Base-by-base conservation (phyloP, 2,329 filamentous ascomycete genomes). In the Catunica adiposa region DNA sequence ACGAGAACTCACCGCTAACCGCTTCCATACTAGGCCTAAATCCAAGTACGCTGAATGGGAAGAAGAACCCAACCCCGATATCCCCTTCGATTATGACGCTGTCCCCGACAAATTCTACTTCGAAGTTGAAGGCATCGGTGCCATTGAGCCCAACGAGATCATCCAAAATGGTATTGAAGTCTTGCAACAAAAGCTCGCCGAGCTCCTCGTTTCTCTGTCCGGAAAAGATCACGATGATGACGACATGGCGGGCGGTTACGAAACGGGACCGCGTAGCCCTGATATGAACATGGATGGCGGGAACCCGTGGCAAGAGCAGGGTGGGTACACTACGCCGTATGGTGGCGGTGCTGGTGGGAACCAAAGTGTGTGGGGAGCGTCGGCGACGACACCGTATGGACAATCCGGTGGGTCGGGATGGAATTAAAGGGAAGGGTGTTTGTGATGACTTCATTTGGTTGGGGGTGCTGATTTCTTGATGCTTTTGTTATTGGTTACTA, bases 81-180 rank as follows among this genome's bases (percentile, higher is more conserved):
- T 94, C 63, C 78, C 82, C 0, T 97, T 97, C 68, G 83, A 97
- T 70, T 97, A 87, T 69, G 84, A 95, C 63, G 90, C 89, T 8
- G 78, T 84, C 22, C 90, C 92, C 3, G 76, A 75, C 59, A 80
- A 79, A 61, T 98, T 96, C 74, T 98, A 96, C 73, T 85, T 90
- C 64, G 89, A 96, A 65, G 84, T 98, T 50, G 92, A 98, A 69
- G 84, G 85, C 50, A 83, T 86, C 38, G 92, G 92, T 37, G 86
- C 83, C 63, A 79, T 97, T 59, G 86, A 92, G 29, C 90, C 92
- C 0, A 90, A 98, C 64, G 78, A 81, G 60, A 92, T 97, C 62
- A 81, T 98, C 53, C 83, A 89, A 63, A 82, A 88, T 63, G 89
- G 89, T 34, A 94, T 98, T 67, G 82, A 84, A 60, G 84, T 88